These are phyloP conservation scores for Lophiotrema nucula DNA, from an alignment of 495 filamentous ascomycete species.

Conservation along the genomic window DNA sequence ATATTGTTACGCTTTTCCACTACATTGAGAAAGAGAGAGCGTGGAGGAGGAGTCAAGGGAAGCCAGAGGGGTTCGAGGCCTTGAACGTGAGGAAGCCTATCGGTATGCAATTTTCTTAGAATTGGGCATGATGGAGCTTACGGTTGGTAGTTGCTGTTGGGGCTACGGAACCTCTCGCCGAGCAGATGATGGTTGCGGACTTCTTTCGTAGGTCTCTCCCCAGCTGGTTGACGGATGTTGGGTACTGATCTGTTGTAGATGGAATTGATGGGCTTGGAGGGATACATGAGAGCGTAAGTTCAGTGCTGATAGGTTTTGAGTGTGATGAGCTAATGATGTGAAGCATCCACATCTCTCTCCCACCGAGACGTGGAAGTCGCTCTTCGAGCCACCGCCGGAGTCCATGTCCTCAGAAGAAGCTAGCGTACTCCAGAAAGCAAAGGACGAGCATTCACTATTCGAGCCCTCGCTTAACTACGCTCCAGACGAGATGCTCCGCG, in stretches of 20 bases:
- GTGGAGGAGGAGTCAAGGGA: conserved; percentile 71
- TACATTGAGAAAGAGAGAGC: conserved; percentile 83
- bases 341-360: conserved; percentile 88
- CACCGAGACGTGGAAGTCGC: conserved; percentile 75
- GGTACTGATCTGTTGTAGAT: conserved; percentile 54
- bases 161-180: conserved; percentile 78
- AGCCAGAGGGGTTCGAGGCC: conserved; percentile 64
- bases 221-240: neutral
- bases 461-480: conserved; percentile 67
- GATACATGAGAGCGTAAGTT: conserved; percentile 75
- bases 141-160: conserved; percentile 66
- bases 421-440: conserved; percentile 34
- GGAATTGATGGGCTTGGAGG: conserved; percentile 86
- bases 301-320: neutral
- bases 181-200: conserved; percentile 79
- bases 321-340: neutral
- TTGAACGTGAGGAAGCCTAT: conserved; percentile 71
- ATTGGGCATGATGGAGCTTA: neutral
- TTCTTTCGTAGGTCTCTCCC: conserved; percentile 71
- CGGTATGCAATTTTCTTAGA: conserved; percentile 9
- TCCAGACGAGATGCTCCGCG: conserved; percentile 79
- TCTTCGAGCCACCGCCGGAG: conserved; percentile 62
- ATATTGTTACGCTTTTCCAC: conserved; percentile 88
- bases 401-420: conserved; percentile 38
- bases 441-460: conserved; percentile 53